Percentiles rank a stretch among this genome's conserved stretches.
phyloP scores from a whole-genome alignment of 2,329 filamentous ascomycete genomes.

The Phyllosticta capitalensis region DNA sequence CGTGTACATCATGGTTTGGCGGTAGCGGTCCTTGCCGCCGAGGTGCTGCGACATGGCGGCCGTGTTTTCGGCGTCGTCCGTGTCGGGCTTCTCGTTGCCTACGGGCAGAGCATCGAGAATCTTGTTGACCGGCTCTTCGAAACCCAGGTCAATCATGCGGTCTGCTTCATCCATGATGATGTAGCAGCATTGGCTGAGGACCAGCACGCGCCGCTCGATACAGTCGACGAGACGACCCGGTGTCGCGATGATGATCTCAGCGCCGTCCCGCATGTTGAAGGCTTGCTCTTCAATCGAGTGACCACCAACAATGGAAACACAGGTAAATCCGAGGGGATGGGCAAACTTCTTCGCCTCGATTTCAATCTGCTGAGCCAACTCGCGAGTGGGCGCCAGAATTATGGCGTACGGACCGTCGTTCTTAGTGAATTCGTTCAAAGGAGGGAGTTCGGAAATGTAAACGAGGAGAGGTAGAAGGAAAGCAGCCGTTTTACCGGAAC shows the following conservation, averaged over 20 bases:
- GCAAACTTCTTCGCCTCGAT: conserved; percentile 90
- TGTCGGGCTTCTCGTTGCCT: conserved; percentile 89
- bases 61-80: conserved; percentile 79
- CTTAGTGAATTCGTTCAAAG: conserved; percentile 74
- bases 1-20: conserved; percentile 99
- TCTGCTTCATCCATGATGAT: conserved; percentile 99
- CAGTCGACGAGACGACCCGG: conserved; percentile 95
- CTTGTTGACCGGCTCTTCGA: conserved; percentile 95
- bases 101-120: conserved; percentile 92
- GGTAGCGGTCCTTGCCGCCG: conserved; percentile 67
- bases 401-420: conserved; percentile 97
- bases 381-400: conserved; percentile 90
- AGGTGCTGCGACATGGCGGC: conserved; percentile 75
- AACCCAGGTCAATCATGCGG: conserved; percentile 97
- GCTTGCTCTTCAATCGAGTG: conserved; percentile 91
- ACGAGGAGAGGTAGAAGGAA: conserved; percentile 87
- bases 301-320: conserved; percentile 95
- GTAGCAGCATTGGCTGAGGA: conserved; percentile 94
- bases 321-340: conserved; percentile 79
- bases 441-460: conserved; percentile 85
- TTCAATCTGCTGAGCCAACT: conserved; percentile 96
- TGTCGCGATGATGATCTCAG: conserved; percentile 97
- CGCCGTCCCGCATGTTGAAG: conserved; percentile 80
- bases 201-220: conserved; percentile 83
- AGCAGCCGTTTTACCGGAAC: conserved; percentile 95